Base-by-base conservation (phyloP, 2,329 filamentous ascomycete species). In the Knufia petricola region DNA sequence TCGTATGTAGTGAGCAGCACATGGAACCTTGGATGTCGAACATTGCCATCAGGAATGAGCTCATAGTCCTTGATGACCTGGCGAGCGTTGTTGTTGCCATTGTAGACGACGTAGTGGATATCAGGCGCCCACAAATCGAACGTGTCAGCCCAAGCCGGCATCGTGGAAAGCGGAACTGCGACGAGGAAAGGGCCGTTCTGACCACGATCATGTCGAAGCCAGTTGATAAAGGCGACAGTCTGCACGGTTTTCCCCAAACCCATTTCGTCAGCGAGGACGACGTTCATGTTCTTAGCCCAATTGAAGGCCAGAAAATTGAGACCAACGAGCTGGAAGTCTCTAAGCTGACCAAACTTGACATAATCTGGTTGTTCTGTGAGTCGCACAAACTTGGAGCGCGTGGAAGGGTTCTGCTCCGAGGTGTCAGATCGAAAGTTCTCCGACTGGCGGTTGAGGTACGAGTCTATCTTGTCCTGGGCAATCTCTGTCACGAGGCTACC, bases 221-320 rank as follows among this genome's bases (percentile, higher is more conserved):
- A 98, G 64, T 90, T 95, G 66, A 98, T 84, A 65, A 96, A 96
- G 0, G 90, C 82, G 23, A 98, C 89, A 0, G 90, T 95, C 68
- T 98, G 92, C 0, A 98, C 92, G 0, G 92, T 98, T 70, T 98
- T 98, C 23, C 92, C 92, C 12, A 98, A 76, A 59, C 92, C 92
- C 92, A 98, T 98, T 68, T 98, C 92, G 63, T 98, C 92, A 42
- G 92, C 92, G 46, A 98, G 77, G 59, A 98, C 95, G 61, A 96
- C 92, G 59, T 96, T 98, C 65, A 92, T 92, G 48, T 81, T 82
- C 60, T 85, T 83, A 46, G 85, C 87, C 94, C 94, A 98, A 67
- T 96, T 95, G 67, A 94, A 87, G 39, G 87, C 87, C 54, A 98
- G 73, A 66, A 95, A 98, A 69, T 96, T 96, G 52, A 98, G 73